Evolutionary conservation across 176 grass and related monocot species (phyloP), one percentile per base, ranked within the genome.

Genomic region (Carex parvula): DNA sequence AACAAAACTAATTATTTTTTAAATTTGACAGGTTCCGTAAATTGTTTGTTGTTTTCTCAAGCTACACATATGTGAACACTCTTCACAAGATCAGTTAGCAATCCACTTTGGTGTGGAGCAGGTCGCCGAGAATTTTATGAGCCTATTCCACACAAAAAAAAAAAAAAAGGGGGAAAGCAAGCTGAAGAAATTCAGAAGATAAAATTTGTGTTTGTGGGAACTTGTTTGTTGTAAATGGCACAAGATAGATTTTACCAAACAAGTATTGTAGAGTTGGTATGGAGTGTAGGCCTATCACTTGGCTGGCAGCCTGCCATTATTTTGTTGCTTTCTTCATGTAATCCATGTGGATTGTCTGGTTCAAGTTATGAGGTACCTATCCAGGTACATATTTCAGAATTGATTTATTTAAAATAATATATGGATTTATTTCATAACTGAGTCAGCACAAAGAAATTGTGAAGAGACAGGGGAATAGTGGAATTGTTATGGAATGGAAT

Each of bases 41-140:
- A 48, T 53, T 83, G 64, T 83, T 83, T 83, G 81, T 83, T 6
- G 61, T 64, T n/a, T 83, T 83, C 60, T 64, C 81, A 0, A 83
- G 61, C 26, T 83, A 83, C 64, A 83, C 81, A 11, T 83, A 56
- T 39, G 55, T 69, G 44, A 83, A 83, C 14, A 68, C 21, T 30
- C 81, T 83, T 68, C 81, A 67, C 81, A 83, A 53, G 81, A 83
- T 83, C 39, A n/a, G 60, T 53, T 66, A 83, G 60, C 56, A 81
- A 81, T 61, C 79, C 57, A 62, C 12, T 44, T 44, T 44, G 42
- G 8, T 44, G 42, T 8, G 42, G 42, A 44, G 42, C 42, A 8
- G 42, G 42, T 44, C 8, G 42, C 8, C 42, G 7, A 44, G 42
- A 44, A 44, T 5, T 44, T 44, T 8, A 44, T 8, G 42, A 8